A percentile compares a stretch with the other conserved stretches of the same genome.
Conservation (phyloP, 345 rosid species). For the Streptanthus diversifolius region DNA sequence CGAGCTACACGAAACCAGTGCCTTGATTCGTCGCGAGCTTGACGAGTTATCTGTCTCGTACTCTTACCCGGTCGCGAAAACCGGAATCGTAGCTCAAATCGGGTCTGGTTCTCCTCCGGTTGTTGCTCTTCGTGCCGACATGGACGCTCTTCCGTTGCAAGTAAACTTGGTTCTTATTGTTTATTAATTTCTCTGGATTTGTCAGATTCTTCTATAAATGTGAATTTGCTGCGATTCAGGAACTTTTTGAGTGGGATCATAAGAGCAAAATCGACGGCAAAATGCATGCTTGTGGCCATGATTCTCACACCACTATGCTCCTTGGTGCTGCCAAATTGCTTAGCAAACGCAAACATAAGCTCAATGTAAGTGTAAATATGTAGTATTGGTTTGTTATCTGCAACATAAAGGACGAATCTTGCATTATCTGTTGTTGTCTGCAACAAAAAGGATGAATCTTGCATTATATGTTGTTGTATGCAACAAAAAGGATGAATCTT, state of each 20-base stretch:
- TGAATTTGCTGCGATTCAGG: slow-evolving; percentile 34
- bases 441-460: neutral
- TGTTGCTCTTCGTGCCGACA: slow-evolving; percentile 85
- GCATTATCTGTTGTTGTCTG: neutral
- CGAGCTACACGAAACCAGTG: slow-evolving; percentile 68
- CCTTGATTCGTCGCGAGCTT: slow-evolving; percentile 63
- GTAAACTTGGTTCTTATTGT: neutral
- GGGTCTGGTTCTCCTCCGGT: slow-evolving; percentile 70
- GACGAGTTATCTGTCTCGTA: slow-evolving; percentile 54
- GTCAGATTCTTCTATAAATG: neutral
- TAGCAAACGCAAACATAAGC: slow-evolving; percentile 51
- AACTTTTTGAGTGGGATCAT: slow-evolving; percentile 82
- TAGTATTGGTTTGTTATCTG: neutral
- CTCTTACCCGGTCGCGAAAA: slow-evolving; percentile 59
- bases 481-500: too few relatives aligned
- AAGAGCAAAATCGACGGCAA: slow-evolving; percentile 71
- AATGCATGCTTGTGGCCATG: slow-evolving; percentile 94
- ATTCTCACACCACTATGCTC: slow-evolving; percentile 79
- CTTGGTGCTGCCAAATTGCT: slow-evolving; percentile 94
- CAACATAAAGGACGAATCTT: neutral
- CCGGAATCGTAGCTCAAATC: slow-evolving; percentile 68
- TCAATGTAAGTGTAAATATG: slow-evolving; percentile 42
- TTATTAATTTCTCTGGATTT: neutral
- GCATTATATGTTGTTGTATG: neutral
- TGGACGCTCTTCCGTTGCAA: slow-evolving; percentile 77